Evolutionary conservation across 495 filamentous ascomycete species (phyloP), one percentile per base, ranked within the genome.

Genomic region (Ramalina intermedia): DNA sequence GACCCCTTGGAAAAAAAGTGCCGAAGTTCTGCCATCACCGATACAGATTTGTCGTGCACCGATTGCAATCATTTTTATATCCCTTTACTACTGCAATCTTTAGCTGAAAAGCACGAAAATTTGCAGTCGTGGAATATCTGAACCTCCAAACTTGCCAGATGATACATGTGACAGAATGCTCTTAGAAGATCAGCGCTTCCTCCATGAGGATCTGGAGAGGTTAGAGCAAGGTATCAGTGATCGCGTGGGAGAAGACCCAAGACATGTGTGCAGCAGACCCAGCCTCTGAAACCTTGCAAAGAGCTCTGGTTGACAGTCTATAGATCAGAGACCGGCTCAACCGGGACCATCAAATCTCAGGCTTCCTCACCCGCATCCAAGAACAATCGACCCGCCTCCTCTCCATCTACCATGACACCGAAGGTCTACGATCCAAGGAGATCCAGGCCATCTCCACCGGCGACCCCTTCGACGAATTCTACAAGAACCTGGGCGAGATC

Each of bases 151-250:
- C 12, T 11, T 8, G 12, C 8, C 29, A 33, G 8, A 9, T 11
- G 29, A 33, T 60, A 75, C 23, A 24, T 24, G 4, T 24, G 14
- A 20, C 61, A 75, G 41, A 13, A 91, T 93, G 87, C 64, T 93
- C 51, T 67, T 94, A 46, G 91, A 98, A 70, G 87, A 96, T 49
- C 84, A 96, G 65, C 73, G 91, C 56, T 87, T 84, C 58, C 73
- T 95, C 51, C 89, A 94, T 52, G 91, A 98, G 76, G 90, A 96
- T 63, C 70, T 96, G 17, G 91, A 98, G 72, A 75, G 93, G 52
- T 71, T 96, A 43, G 91, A 96, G 69, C 85, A 91, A 64, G 91
- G 85, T 29, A 83, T 96, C 57, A 83, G 84, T 20, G 91, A 96
- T 61, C 82, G 90, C 51, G 76, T 87, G 44, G 71, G 81, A 39